Base-by-base conservation (phyloP, 1,284 basidiomycete genomes). In the Grifola frondosa region DNA sequence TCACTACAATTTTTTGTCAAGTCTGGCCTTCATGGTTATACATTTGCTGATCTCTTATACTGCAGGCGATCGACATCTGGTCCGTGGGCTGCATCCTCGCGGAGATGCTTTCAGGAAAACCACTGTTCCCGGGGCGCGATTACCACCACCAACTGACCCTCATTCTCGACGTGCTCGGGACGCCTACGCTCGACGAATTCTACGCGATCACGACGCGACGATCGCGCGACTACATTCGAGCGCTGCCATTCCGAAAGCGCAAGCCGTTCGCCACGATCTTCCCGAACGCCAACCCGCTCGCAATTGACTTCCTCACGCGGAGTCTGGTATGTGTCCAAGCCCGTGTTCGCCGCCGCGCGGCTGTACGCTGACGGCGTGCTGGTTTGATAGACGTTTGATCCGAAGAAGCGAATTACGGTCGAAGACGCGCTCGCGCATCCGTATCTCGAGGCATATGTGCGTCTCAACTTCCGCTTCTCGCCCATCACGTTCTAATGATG, bases 71-170 rank as follows among this genome's bases (percentile, higher is more conserved):
- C 58, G 91, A 94, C 58, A 80, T 95, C 13, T 97, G 95, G 95
- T 94, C 91, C 9, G 91, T 98, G 21, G 95, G 95, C 6, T 97
- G 95, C 64, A 97, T 98, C 62, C 78, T 97, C 23, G 96, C 93
- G 2, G 95, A 98, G 71, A 97, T 98, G 94, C 74, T 98, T 6
- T 88, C 84, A 3, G 90, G 93, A 17, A 89, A 93, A 58, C 94
- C 95, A 0, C 76, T 98, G 13, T 98, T 98, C 75, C 96, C 95
- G 0, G 95, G 96, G 12, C 82, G 93, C 16, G 95, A 98, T 69
- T 98, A 94, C 65, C 95, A 97, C 67, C 90, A 97, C 59, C 95
- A 98, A 58, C 78, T 97, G 21, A 86, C 85, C 5, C 78, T 95
- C 44, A 96, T 95, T 58, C 76, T 97, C 47, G 89, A 95, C 56